phyloP scores from a whole-genome alignment of 2,329 filamentous ascomycete genomes.

The Capronia epimyces region DNA sequence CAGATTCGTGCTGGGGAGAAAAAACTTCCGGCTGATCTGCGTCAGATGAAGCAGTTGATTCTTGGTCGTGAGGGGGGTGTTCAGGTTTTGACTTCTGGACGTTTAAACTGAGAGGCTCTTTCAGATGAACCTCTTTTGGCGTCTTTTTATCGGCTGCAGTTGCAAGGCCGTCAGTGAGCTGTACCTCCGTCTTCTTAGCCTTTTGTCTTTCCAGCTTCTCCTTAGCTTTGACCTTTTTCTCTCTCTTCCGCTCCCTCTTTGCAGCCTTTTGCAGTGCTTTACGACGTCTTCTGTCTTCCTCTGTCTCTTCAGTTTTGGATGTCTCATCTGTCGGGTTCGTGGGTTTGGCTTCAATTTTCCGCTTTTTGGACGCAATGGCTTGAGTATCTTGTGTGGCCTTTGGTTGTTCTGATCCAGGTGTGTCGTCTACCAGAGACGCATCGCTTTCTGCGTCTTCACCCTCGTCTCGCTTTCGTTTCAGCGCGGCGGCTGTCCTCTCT shows the following conservation, averaged over 20 bases:
- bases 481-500: slow-evolving; percentile 62
- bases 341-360: slow-evolving; percentile 26
- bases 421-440: slow-evolving; percentile 24
- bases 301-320: slow-evolving; percentile 31
- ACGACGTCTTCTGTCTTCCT: slow-evolving; percentile 39
- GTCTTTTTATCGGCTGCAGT: slow-evolving; percentile 20
- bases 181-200: slow-evolving; percentile 33
- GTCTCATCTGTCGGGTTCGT: slow-evolving; percentile 20
- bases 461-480: slow-evolving; percentile 72
- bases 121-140: slow-evolving; percentile 10
- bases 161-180: slow-evolving; percentile 30
- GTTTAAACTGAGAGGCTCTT: slow-evolving; percentile 14
- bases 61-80: slow-evolving; percentile 16
- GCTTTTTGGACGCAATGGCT: slow-evolving; percentile 20
- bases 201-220: slow-evolving; percentile 38
- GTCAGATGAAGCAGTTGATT: slow-evolving; percentile 44
- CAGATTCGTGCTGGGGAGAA: slow-evolving; percentile 37
- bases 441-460: slow-evolving; percentile 48
- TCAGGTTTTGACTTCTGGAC: slow-evolving; percentile 20
- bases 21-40: slow-evolving; percentile 32
- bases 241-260: slow-evolving; percentile 37
- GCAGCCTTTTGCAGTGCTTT: slow-evolving; percentile 45
- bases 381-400: slow-evolving; percentile 15
- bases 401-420: slow-evolving; percentile 9
- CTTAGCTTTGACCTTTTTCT: slow-evolving; percentile 34